phyloP scores from a whole-genome alignment of 495 filamentous ascomycete species.

The Tuber melanosporum region DNA sequence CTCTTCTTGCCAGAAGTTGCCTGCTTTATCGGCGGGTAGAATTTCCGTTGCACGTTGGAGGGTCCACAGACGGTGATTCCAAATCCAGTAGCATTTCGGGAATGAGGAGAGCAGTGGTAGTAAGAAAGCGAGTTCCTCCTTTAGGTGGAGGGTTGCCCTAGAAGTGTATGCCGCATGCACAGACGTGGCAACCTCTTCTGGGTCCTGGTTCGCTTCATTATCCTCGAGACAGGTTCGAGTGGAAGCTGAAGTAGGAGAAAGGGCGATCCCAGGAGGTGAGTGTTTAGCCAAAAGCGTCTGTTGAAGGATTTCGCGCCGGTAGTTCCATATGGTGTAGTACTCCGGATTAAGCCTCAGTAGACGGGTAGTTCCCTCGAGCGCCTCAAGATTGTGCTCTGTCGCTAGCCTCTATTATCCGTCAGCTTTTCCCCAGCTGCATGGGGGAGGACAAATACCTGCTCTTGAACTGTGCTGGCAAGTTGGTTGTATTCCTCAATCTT shows the following conservation, averaged over 20 bases:
- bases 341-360: constrained; percentile 86
- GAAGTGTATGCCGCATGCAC: constrained; percentile 7
- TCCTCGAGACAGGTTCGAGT: constrained; percentile 42
- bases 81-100: constrained; percentile 99
- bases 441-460: constrained; percentile 47
- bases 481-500: constrained; percentile 72
- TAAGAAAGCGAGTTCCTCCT: constrained; percentile 66
- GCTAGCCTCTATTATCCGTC: constrained; percentile 48
- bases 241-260: neutral
- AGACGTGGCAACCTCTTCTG: constrained; percentile 34
- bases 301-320: constrained; percentile 60
- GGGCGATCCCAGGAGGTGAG: constrained; percentile 34
- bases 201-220: constrained; percentile 7
- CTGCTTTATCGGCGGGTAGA: constrained; percentile 52
- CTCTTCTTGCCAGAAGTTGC: constrained; percentile 73
- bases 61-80: constrained; percentile 92
- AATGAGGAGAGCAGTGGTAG: constrained; percentile 73
- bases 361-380: constrained; percentile 68
- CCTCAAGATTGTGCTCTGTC: constrained; percentile 57
- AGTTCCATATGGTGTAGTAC: constrained; percentile 98
- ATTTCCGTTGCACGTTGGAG: constrained; percentile 62
- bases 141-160: constrained; percentile 44
- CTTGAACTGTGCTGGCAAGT: constrained; percentile 60
- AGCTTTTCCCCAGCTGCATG: neutral
- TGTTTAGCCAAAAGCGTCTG: constrained; percentile 45